A percentile compares a stretch with the other conserved stretches of the same genome.
These are phyloP conservation scores for Symbiotaphrina buchneri DNA, from an alignment of 495 filamentous ascomycete species.

Conservation along the genomic window DNA sequence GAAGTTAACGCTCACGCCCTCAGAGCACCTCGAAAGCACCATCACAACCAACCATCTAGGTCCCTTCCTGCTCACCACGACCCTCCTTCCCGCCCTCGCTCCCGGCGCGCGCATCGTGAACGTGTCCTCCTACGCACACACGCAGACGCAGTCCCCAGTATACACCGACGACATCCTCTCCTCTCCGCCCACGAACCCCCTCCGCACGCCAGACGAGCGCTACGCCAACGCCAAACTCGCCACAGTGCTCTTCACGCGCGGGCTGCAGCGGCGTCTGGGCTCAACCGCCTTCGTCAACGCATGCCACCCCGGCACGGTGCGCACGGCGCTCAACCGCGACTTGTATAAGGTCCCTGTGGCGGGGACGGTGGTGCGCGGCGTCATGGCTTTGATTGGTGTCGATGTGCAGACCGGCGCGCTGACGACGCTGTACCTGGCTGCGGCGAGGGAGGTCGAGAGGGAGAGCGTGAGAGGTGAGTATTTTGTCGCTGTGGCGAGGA, in stretches of 20 bases:
- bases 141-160: slow-evolving; percentile 11
- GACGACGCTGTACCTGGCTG: slow-evolving; percentile 16
- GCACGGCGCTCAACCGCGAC: too few relatives aligned
- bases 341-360: slow-evolving; percentile 13
- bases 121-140: slow-evolving; percentile 11
- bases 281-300: slow-evolving; percentile 15
- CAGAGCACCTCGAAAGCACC: slow-evolving; percentile 13
- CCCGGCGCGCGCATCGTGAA: slow-evolving; percentile 12
- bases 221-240: slow-evolving; percentile 21
- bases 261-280: slow-evolving; percentile 12
- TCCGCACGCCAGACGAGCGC: too few relatives aligned
- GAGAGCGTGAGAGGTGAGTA: slow-evolving; percentile 11
- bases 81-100: slow-evolving; percentile 14
- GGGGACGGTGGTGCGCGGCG: slow-evolving; percentile 5
- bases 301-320: slow-evolving; percentile 19
- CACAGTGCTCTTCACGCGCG: slow-evolving; percentile 19
- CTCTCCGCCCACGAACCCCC: slow-evolving; percentile 6
- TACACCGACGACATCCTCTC: slow-evolving; percentile 8
- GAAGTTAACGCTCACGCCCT: slow-evolving; percentile 9
- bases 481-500: slow-evolving; percentile 15
- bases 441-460: slow-evolving; percentile 8
- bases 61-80: slow-evolving; percentile 13
- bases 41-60: slow-evolving; percentile 20
- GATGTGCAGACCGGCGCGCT: slow-evolving; percentile 15
- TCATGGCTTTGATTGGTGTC: slow-evolving; percentile 11